Conservation (phyloP, 345 rosid species). For the Murraya paniculata region DNA sequence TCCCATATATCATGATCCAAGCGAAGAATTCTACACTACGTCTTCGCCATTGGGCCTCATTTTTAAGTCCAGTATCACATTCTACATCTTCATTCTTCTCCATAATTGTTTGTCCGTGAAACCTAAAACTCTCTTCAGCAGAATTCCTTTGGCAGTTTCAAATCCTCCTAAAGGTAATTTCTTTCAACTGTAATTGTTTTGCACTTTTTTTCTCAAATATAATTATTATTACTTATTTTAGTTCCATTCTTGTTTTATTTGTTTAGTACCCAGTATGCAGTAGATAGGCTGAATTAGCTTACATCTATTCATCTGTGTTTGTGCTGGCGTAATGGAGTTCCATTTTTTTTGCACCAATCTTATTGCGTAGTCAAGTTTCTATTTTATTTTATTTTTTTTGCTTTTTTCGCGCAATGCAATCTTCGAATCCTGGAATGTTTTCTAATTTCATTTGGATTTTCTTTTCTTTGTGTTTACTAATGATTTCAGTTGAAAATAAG, state of each 20-base stretch:
- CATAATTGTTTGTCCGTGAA: not conserved
- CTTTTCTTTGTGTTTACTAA: not conserved
- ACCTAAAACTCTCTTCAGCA: not conserved
- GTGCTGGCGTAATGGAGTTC: not conserved
- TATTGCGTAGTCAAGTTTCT: not conserved
- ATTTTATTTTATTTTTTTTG: not conserved
- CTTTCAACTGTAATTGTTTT: not conserved
- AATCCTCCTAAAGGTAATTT: not conserved
- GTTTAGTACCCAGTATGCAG: no score
- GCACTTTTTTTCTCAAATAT: not conserved
- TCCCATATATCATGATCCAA: no score
- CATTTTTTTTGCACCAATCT: not conserved
- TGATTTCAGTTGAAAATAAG: not conserved
- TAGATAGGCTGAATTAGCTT: not conserved
- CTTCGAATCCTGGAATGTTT: not conserved
- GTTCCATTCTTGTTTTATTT: not conserved
- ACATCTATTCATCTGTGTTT: not conserved
- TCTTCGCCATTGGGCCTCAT: no score
- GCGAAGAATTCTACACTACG: rapidly evolving
- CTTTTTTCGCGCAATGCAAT: no score
- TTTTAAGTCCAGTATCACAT: no score
- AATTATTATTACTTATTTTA: not conserved
- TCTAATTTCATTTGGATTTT: not conserved
- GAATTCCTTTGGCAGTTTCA: not conserved
- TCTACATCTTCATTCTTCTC: not conserved